phyloP scores from a whole-genome alignment of 2,329 filamentous ascomycete genomes.

The Escovopsis sp. region DNA sequence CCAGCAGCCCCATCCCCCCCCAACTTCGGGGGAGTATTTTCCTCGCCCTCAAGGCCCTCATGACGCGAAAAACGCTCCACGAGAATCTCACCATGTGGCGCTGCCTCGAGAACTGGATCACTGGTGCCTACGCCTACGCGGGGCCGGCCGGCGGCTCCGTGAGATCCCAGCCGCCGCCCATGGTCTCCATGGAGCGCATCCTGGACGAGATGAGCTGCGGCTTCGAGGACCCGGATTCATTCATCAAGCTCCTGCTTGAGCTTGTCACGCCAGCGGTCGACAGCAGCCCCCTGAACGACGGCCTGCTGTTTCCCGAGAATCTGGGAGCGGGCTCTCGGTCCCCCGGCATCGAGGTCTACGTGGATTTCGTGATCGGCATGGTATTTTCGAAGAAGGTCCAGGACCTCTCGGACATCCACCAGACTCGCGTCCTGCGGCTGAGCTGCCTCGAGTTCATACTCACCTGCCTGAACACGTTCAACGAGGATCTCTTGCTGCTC shows the following conservation, averaged over 20 bases:
- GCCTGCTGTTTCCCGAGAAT: slow-evolving; percentile 72
- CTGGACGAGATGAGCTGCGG: slow-evolving; percentile 61
- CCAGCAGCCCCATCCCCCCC: slow-evolving; percentile 60
- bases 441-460: slow-evolving; percentile 75
- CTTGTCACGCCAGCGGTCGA: slow-evolving; percentile 53
- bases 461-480: slow-evolving; percentile 71
- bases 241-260: slow-evolving; percentile 61
- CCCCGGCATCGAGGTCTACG: slow-evolving; percentile 79
- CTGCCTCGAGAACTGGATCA: slow-evolving; percentile 66
- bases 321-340: slow-evolving; percentile 61
- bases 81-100: slow-evolving; percentile 67
- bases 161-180: slow-evolving; percentile 18
- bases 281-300: slow-evolving; percentile 51
- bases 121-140: slow-evolving; percentile 40
- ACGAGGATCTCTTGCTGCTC: slow-evolving; percentile 81
- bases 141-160: slow-evolving; percentile 16
- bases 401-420: slow-evolving; percentile 50
- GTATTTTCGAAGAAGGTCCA: slow-evolving; percentile 55
- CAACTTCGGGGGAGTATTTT: slow-evolving; percentile 76
- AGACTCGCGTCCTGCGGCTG: slow-evolving; percentile 59
- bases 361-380: slow-evolving; percentile 77
- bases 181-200: slow-evolving; percentile 44
- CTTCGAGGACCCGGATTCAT: slow-evolving; percentile 75
- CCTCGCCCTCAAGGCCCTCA: slow-evolving; percentile 57
- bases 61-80: slow-evolving; percentile 55